Evolutionary conservation across 73 alveolate genomes (phyloP).

Genomic region (Paramecium pentaurelia): DNA sequence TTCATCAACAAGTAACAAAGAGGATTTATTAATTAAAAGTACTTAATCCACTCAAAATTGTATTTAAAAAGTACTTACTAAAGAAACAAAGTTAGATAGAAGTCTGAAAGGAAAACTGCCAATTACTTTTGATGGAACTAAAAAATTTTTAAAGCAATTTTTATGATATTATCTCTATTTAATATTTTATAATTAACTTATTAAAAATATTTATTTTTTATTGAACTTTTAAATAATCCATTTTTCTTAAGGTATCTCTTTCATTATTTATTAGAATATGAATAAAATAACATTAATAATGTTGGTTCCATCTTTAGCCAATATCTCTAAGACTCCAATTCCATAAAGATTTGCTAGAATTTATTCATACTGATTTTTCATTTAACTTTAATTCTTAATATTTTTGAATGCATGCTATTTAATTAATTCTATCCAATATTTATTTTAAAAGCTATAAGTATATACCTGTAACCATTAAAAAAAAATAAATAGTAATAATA

Average conservation of each 20-base stretch:
- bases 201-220: too few relatives aligned
- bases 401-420: too few relatives aligned
- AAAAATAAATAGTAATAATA: too few relatives aligned
- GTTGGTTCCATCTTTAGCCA: slow-evolving; percentile 81
- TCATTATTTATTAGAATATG: slow-evolving; percentile 65
- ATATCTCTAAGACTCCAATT: slow-evolving; percentile 80
- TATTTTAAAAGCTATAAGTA: too few relatives aligned
- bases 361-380: slow-evolving; percentile 68
- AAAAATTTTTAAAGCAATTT: background rate
- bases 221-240: too few relatives aligned
- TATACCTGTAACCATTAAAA: too few relatives aligned
- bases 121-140: background rate
- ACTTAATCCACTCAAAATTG: background rate
- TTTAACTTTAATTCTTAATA: background rate
- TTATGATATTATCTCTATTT: background rate
- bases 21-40: background rate
- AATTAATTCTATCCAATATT: too few relatives aligned
- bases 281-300: slow-evolving; percentile 75
- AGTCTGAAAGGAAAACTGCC: background rate
- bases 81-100: background rate
- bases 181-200: background rate
- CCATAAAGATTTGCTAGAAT: slow-evolving; percentile 76
- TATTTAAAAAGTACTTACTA: background rate
- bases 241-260: background rate
- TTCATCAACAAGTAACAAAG: background rate